These are phyloP conservation scores for Candida sp. DNA, from an alignment of 1,139 yeast genomes.

Conservation along the genomic window DNA sequence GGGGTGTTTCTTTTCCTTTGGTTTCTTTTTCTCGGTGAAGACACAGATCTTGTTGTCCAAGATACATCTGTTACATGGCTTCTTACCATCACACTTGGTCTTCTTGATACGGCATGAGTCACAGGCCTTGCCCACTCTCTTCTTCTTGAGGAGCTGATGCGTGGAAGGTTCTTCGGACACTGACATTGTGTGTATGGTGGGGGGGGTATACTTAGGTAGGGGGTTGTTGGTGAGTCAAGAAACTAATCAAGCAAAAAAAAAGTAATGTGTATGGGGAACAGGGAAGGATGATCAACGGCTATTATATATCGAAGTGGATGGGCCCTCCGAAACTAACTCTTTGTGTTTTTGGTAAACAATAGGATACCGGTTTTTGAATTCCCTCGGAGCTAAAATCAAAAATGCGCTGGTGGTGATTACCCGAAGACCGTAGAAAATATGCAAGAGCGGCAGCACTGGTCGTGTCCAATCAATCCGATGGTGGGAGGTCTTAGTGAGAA, in stretches of 20 bases:
- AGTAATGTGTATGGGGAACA: not conserved
- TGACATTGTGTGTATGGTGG: not conserved
- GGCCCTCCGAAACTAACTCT: too few species aligned
- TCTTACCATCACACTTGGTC: constrained; percentile 78
- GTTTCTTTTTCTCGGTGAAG: constrained; percentile 68
- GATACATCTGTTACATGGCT: constrained; percentile 73
- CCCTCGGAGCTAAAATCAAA: not conserved
- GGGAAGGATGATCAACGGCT: not conserved
- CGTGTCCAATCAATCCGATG: not conserved
- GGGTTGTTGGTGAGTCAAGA: too few species aligned
- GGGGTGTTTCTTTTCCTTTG: constrained; percentile 65
- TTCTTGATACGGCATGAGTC: constrained; percentile 79
- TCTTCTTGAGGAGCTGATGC: constrained; percentile 45
- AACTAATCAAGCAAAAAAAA: too few species aligned
- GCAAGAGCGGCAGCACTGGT: not conserved
- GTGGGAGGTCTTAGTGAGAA: not conserved
- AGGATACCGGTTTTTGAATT: not conserved
- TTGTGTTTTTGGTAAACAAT: not conserved
- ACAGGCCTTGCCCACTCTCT: constrained; percentile 82
- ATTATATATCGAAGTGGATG: not conserved
- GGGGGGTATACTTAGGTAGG: not conserved
- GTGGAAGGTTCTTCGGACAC: constrained; percentile 9
- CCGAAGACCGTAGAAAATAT: not conserved
- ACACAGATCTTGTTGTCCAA: constrained; percentile 78
- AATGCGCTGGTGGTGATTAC: not conserved